Conservation (phyloP, 306 rosid species). For the Oxytropis ochrocephala region DNA sequence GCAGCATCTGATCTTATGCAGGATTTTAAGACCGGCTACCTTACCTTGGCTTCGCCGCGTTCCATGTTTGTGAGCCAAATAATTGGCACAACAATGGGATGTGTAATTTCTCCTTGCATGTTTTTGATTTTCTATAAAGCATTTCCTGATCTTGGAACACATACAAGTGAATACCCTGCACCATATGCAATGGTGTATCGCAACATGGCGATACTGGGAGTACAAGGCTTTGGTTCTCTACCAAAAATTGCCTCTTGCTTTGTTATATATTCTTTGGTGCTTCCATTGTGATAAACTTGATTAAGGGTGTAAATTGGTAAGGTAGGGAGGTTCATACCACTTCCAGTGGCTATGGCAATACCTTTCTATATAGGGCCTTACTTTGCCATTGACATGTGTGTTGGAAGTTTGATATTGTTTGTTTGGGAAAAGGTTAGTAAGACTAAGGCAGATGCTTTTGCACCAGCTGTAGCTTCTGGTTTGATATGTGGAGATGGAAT, state of each 20-base stretch:
- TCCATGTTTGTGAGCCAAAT: too few relatives aligned
- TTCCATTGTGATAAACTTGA: conserved; percentile 28
- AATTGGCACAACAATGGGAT: conserved; percentile 49
- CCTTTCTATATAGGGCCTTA: too few relatives aligned
- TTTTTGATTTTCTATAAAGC: conserved; percentile 52
- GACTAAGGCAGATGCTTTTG: too few relatives aligned
- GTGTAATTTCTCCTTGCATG: conserved; percentile 39
- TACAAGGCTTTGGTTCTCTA: conserved; percentile 32
- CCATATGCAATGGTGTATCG: conserved; percentile 36
- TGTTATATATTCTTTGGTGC: conserved; percentile 35
- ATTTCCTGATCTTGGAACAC: conserved; percentile 36
- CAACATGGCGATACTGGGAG: conserved; percentile 40
- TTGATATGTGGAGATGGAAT: too few relatives aligned
- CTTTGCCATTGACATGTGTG: too few relatives aligned
- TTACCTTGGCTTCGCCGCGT: conserved; percentile 48
- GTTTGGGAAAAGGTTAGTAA: too few relatives aligned
- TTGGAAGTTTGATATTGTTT: too few relatives aligned
- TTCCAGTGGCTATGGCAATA: too few relatives aligned
- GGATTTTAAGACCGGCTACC: conserved; percentile 49
- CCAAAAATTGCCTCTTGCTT: conserved; percentile 40
- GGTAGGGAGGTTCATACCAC: conserved; percentile 40
- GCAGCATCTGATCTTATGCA: conserved; percentile 46
- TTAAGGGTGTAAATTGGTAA: conserved; percentile 30
- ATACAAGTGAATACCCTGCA: conserved; percentile 33
- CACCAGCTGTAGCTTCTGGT: too few relatives aligned